Conservation (phyloP, 306 rosid genomes). For the Macrotyloma uniflorum region DNA sequence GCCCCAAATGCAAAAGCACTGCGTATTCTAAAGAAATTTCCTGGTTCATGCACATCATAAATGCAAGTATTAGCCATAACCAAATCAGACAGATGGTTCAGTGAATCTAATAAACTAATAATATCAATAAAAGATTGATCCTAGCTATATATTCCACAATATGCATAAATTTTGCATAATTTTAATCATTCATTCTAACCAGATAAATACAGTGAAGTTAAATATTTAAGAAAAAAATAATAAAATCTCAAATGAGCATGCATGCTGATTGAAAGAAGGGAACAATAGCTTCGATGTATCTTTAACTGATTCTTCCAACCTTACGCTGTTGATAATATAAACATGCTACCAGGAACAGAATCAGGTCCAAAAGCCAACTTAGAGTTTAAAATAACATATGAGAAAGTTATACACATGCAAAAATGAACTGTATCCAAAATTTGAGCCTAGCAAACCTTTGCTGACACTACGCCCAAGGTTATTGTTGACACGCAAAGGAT, state of each 20-base stretch:
- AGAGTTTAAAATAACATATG: neutral
- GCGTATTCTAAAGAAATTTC: conserved; percentile 86
- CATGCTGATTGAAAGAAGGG: neutral
- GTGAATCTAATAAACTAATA: neutral
- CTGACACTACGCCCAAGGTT: conserved; percentile 94
- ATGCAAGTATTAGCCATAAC: conserved; percentile 30
- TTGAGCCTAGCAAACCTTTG: conserved; percentile 58
- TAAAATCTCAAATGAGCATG: neutral
- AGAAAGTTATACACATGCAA: neutral
- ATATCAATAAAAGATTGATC: conserved; percentile 2
- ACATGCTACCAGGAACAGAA: neutral
- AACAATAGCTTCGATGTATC: neutral
- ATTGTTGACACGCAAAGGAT: conserved; percentile 81
- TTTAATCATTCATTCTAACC: neutral
- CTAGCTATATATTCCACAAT: neutral
- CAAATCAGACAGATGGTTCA: neutral
- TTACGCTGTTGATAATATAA: neutral
- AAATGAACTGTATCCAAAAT: conserved; percentile 9
- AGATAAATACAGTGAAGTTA: neutral
- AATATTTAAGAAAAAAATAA: neutral
- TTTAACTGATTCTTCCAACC: neutral
- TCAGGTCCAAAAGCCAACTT: neutral
- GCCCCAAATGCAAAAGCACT: conserved; percentile 91
- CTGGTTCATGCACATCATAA: conserved; percentile 44
- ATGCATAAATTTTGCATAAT: neutral